A percentile compares a stretch with the other conserved stretches of the same genome.
Conservation (phyloP, 805 yeast genomes). For the Candida silvicultrix region DNA sequence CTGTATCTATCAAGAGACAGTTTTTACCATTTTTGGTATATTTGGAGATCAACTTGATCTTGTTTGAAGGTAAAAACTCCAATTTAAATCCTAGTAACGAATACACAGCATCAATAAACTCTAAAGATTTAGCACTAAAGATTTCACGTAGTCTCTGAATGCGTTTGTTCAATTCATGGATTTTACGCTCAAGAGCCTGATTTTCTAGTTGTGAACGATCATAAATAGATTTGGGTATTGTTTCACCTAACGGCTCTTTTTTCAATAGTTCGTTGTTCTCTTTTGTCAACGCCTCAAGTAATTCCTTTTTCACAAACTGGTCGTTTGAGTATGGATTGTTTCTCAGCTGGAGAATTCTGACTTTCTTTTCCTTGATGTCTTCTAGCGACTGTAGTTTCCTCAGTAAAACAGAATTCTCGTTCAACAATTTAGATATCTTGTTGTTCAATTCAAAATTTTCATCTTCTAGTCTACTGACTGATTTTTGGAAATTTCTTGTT, state of each 20-base stretch:
- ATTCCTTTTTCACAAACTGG: conserved; percentile 50
- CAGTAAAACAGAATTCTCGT: conserved; percentile 29
- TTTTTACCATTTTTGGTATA: conserved; percentile 33
- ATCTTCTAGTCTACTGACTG: conserved; percentile 28
- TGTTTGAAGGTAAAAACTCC: conserved; percentile 54
- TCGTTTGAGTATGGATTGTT: conserved; percentile 59
- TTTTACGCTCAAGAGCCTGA: conserved; percentile 37
- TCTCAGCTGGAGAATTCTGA: conserved; percentile 54
- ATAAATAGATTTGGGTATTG: conserved; percentile 56
- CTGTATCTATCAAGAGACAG: conserved; percentile 51
- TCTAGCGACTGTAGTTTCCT: conserved; percentile 30
- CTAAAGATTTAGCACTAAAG: conserved; percentile 61
- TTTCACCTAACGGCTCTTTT: conserved; percentile 18
- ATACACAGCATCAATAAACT: conserved; percentile 61
- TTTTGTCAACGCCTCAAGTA: conserved; percentile 41
- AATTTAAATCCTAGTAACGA: conserved; percentile 66
- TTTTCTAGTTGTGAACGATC: conserved; percentile 56
- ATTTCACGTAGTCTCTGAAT: conserved; percentile 46
- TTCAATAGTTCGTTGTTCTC: conserved; percentile 55
- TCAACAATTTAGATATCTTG: conserved; percentile 30
- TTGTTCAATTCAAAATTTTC: conserved; percentile 34
- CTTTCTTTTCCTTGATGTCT: conserved; percentile 29
- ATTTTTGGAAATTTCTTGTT: conserved; percentile 21
- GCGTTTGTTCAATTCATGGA: conserved; percentile 45
- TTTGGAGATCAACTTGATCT: conserved; percentile 49